A percentile compares a stretch with the other conserved stretches of the same genome.
Conservation (phyloP, 176 grass and related monocot species). For the Lolium perenne region DNA sequence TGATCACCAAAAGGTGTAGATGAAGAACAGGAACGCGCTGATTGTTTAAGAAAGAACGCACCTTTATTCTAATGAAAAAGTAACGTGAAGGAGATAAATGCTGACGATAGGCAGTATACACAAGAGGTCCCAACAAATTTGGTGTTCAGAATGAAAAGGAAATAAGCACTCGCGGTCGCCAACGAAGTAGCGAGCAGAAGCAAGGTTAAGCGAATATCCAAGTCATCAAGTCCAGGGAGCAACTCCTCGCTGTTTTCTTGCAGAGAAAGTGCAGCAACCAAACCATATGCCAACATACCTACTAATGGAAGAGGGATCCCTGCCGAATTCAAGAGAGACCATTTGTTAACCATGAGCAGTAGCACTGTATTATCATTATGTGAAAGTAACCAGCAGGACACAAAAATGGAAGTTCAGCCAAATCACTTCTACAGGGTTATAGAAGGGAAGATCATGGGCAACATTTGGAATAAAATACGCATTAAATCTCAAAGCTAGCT, state of each 20-base stretch:
- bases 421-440: no score
- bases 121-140: conserved; percentile 86
- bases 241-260: conserved; percentile 59
- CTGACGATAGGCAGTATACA: conserved; percentile 76
- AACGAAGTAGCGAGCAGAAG: conserved; percentile 76
- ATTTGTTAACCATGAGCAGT: neutral
- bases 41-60: conserved; percentile 28
- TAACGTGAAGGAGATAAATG: conserved; percentile 81
- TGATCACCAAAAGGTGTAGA: neutral
- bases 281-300: conserved; percentile 73
- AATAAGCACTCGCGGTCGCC: conserved; percentile 92
- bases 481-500: neutral
- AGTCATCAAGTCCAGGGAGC: conserved; percentile 56
- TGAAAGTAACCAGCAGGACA: neutral
- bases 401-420: neutral
- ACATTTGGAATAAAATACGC: neutral
- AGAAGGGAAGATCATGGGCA: neutral
- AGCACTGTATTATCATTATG: neutral
- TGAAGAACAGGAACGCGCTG: neutral
- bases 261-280: conserved; percentile 71
- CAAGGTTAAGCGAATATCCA: conserved; percentile 69
- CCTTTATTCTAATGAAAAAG: conserved; percentile 85
- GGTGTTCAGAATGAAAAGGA: conserved; percentile 81
- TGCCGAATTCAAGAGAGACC: conserved; percentile 30
- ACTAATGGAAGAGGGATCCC: conserved; percentile 81